phyloP scores from a whole-genome alignment of 805 yeast species.

The Candida railenensis region DNA sequence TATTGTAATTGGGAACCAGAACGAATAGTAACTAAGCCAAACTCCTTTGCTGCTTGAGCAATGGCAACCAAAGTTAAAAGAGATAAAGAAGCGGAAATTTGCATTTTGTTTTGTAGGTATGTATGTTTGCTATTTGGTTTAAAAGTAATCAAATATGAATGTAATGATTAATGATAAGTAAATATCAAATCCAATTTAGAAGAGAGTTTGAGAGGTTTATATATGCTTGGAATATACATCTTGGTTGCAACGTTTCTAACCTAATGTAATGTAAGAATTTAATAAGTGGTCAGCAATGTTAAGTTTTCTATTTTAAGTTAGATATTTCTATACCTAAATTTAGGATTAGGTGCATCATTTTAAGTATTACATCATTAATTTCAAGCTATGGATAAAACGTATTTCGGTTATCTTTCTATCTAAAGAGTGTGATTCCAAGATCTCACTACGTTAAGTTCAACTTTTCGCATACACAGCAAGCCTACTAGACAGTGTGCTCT shows the following conservation, averaged over 20 bases:
- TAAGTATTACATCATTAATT: not conserved
- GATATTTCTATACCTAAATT: not conserved
- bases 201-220: not conserved
- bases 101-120: not conserved
- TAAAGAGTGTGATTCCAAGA: too few relatives aligned
- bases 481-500: too few relatives aligned
- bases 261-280: too few relatives aligned
- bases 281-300: not conserved
- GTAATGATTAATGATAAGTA: not conserved
- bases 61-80: constrained; percentile 20
- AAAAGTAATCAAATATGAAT: not conserved
- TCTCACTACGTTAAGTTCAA: too few relatives aligned
- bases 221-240: too few relatives aligned
- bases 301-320: not conserved
- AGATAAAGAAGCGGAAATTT: constrained; percentile 12
- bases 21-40: constrained; percentile 19
- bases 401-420: too few relatives aligned
- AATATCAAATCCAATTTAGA: not conserved
- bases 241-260: too few relatives aligned
- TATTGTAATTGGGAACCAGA: constrained; percentile 28
- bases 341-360: not conserved
- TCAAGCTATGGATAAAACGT: not conserved
- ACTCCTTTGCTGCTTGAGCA: constrained; percentile 22
- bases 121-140: not conserved
- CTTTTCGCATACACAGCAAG: too few relatives aligned